Evolutionary conservation across 2,329 filamentous ascomycete species (phyloP), one percentile per base, ranked within the genome.

Genomic region (Aspergillus pseudonomiae): DNA sequence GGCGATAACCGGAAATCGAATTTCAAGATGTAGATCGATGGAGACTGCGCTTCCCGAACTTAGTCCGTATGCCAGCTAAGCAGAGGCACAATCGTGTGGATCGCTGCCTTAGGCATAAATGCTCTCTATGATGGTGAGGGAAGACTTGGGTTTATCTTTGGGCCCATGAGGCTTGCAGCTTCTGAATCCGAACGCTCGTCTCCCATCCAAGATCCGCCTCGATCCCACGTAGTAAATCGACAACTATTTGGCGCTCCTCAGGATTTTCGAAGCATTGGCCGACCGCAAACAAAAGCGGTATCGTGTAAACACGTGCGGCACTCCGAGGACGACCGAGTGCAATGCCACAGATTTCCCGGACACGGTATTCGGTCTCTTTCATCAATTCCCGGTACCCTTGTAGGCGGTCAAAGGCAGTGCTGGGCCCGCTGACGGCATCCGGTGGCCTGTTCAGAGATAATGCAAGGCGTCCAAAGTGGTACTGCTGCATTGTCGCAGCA

Each of bases 391-490:
- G 82, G 66, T 89, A 88, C 2, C 82, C 84, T 50, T 83, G 82
- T 43, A 88, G 77, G 14, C 86, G 81, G 63, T 83, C 82, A 53
- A 82, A 83, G 0, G 87, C 78, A 3, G 84, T 86, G 24, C 82
- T 82, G 24, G 82, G 79, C 4, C 79, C 80, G 54, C 81, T 81
- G 3, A 85, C 84, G 0, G 83, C 84, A 62, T 89, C 83, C 19
- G 83, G 80, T 0, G 85, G 86, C 63, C 85, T 84, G 68, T 90
- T 89, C 66, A 88, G 82, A 14, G 88, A 80, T 0, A 90, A 73
- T 5, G 89, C 81, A 12, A 89, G 86, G 50, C 85, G 83, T 1
- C 86, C 86, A 79, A 90, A 89, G 69, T 90, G 85, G 67, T 88
- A 89, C 63, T 83, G 83, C 69, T 89, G 87, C 83, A 89, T 88